Conservation (phyloP, 257 asterid species). For the Fraxinus anomala region DNA sequence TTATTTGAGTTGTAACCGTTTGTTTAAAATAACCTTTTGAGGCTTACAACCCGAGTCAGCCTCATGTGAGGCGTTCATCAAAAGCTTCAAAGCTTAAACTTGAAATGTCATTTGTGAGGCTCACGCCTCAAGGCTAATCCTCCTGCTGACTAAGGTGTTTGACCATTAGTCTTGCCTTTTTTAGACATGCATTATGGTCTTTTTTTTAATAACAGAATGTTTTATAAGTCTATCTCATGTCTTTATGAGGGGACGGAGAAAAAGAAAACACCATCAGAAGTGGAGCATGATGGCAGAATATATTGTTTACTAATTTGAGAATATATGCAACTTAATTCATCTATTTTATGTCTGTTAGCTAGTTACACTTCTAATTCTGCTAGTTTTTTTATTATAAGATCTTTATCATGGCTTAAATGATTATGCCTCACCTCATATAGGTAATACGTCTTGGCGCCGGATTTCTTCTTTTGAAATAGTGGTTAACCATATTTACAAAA, state of each 20-base stretch:
- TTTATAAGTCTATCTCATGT: not conserved
- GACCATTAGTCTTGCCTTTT: not conserved
- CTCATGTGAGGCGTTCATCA: not conserved
- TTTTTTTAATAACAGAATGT: not conserved
- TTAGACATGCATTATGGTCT: not conserved
- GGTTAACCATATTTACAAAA: not conserved
- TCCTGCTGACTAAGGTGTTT: not conserved
- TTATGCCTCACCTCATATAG: not conserved
- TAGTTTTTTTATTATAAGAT: not conserved
- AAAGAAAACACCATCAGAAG: not conserved
- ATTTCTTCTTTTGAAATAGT: not conserved
- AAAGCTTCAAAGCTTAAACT: not conserved
- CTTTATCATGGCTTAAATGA: not conserved
- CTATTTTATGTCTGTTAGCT: not conserved
- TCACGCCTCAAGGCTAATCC: not conserved
- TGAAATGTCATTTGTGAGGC: not conserved
- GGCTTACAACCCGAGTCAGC: not conserved
- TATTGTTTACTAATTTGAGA: not conserved
- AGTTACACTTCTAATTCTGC: not conserved
- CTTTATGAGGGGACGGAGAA: not conserved
- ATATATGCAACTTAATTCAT: not conserved
- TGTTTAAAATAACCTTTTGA: not conserved
- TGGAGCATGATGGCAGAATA: not conserved
- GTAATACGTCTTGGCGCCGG: not conserved
- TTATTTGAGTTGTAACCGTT: not conserved